A percentile compares a stretch with the other conserved stretches of the same genome.
Conservation (phyloP, 2,329 filamentous ascomycete genomes). For the Fusarium decemcellulare region DNA sequence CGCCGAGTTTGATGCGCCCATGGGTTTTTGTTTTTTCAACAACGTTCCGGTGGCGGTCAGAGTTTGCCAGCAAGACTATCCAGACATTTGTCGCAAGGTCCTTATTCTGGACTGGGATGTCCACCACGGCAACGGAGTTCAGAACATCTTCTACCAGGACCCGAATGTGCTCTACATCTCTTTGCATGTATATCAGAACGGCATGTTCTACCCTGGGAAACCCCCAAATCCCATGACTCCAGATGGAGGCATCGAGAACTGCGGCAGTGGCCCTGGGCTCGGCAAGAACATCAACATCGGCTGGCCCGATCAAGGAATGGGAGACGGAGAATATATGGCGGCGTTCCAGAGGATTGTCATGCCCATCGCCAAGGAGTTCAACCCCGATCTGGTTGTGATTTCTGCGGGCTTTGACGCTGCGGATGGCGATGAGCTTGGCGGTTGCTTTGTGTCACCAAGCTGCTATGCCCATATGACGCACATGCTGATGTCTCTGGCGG, state of each 20-base stretch:
- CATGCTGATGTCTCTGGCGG: slow-evolving; percentile 96
- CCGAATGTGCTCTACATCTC: slow-evolving; percentile 97
- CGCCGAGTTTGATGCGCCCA: slow-evolving; percentile 86
- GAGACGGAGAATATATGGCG: slow-evolving; percentile 95
- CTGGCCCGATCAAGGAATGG: slow-evolving; percentile 84
- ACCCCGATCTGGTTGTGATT: slow-evolving; percentile 94
- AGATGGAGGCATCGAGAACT: slow-evolving; percentile 73
- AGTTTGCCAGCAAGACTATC: slow-evolving; percentile 86
- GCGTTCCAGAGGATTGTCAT: slow-evolving; percentile 97
- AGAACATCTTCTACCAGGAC: slow-evolving; percentile 96
- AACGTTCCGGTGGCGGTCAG: slow-evolving; percentile 95
- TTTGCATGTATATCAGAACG: slow-evolving; percentile 88
- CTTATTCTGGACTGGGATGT: slow-evolving; percentile 94
- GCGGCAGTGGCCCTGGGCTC: slow-evolving; percentile 67
- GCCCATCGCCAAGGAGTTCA: slow-evolving; percentile 94
- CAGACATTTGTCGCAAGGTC: slow-evolving; percentile 86
- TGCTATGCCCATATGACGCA: slow-evolving; percentile 99
- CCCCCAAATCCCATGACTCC: slow-evolving; percentile 70
- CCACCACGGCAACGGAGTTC: slow-evolving; percentile 89
- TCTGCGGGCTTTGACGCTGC: slow-evolving; percentile 97
- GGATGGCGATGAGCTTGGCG: slow-evolving; percentile 91
- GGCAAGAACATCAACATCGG: slow-evolving; percentile 78
- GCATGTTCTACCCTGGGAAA: slow-evolving; percentile 85
- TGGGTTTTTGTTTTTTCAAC: slow-evolving; percentile 98
- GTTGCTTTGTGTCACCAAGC: slow-evolving; percentile 89